Conservation (phyloP, 2,329 filamentous ascomycete genomes). For the Coniochaeta ligniaria region DNA sequence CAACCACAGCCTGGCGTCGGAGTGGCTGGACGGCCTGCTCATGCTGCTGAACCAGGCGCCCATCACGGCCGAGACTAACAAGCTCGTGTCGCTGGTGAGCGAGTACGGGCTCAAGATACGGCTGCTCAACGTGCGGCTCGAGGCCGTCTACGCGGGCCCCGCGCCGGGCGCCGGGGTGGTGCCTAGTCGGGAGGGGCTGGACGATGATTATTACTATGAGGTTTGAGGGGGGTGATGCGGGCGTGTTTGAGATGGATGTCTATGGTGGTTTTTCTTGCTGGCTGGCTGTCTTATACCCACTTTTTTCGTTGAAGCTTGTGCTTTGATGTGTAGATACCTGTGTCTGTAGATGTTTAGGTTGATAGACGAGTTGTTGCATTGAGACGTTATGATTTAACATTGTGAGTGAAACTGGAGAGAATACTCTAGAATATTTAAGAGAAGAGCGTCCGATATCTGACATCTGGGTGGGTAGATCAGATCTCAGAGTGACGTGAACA, state of each 20-base stretch:
- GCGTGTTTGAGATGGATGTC: no score
- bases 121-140: slow-evolving; percentile 82
- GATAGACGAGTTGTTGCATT: no score
- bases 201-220: slow-evolving; percentile 93
- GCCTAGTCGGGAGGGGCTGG: slow-evolving; percentile 75
- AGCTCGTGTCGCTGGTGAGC: slow-evolving; percentile 75
- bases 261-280: background rate
- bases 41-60: slow-evolving; percentile 94
- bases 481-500: background rate
- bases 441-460: background rate
- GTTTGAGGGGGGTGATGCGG: slow-evolving; percentile 32
- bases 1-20: slow-evolving; percentile 76
- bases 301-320: background rate
- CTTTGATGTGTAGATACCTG: background rate
- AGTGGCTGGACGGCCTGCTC: slow-evolving; percentile 92
- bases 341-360: background rate
- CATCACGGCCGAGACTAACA: slow-evolving; percentile 94
- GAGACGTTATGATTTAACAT: no score
- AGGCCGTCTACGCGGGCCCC: slow-evolving; percentile 63
- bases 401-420: no score
- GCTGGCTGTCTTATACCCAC: background rate
- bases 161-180: slow-evolving; percentile 65
- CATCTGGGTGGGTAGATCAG: background rate
- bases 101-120: slow-evolving; percentile 92
- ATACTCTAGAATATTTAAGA: no score